phyloP scores from a whole-genome alignment of 495 filamentous ascomycete genomes.

The Trichoderma virens region DNA sequence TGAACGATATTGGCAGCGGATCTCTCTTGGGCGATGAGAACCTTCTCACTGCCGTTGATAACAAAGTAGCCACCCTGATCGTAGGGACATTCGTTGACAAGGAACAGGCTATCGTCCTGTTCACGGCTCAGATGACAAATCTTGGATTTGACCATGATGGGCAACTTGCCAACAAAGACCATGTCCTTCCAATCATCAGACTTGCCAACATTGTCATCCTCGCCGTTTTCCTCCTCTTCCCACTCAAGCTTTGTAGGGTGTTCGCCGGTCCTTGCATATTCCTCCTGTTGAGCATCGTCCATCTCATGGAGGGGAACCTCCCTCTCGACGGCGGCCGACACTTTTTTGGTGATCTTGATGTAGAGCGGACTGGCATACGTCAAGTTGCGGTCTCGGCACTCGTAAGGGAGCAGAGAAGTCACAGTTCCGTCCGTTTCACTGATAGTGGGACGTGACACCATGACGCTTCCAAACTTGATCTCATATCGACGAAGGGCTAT shows the following conservation, averaged over 20 bases:
- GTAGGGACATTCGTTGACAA: slow-evolving; percentile 91
- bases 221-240: slow-evolving; percentile 44
- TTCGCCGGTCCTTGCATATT: slow-evolving; percentile 38
- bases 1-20: slow-evolving; percentile 97
- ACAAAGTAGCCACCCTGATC: slow-evolving; percentile 98
- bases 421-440: slow-evolving; percentile 88
- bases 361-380: slow-evolving; percentile 92
- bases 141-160: slow-evolving; percentile 94
- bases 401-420: slow-evolving; percentile 74
- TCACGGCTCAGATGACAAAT: slow-evolving; percentile 81
- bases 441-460: slow-evolving; percentile 75
- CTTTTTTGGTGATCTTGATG: slow-evolving; percentile 69
- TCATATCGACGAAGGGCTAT: slow-evolving; percentile 84
- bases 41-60: slow-evolving; percentile 99
- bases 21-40: slow-evolving; percentile 93
- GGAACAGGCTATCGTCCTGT: slow-evolving; percentile 71
- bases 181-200: slow-evolving; percentile 32
- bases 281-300: slow-evolving; percentile 50
- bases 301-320: slow-evolving; percentile 53
- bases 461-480: slow-evolving; percentile 80
- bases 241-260: slow-evolving; percentile 48
- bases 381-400: slow-evolving; percentile 87
- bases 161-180: slow-evolving; percentile 87
- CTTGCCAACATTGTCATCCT: slow-evolving; percentile 29
- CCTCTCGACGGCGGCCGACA: slow-evolving; percentile 73